Evolutionary conservation across 768 basidiomycete genomes (phyloP).

Genomic region (Cubamyces lactineus): DNA sequence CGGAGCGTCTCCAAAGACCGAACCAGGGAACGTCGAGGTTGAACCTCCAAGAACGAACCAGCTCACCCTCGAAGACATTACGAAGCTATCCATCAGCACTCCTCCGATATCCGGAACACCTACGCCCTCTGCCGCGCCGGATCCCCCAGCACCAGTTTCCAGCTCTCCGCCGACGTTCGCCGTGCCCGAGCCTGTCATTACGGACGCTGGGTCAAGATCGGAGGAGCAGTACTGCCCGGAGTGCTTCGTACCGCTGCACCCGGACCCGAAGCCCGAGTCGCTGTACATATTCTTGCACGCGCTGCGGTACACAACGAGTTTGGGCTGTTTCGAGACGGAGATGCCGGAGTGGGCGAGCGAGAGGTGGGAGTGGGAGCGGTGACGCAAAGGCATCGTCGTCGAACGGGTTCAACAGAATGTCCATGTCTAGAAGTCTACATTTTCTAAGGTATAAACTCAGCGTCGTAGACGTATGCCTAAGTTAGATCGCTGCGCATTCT

Average conservation of each 20-base stretch:
- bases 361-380: constrained; percentile 66
- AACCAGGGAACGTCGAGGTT: neutral
- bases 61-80: constrained; percentile 54
- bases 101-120: constrained; percentile 16
- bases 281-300: constrained; percentile 97
- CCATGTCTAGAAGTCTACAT: too few species aligned
- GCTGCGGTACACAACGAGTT: constrained; percentile 75
- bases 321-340: constrained; percentile 83
- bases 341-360: constrained; percentile 89
- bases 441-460: too few species aligned
- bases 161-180: neutral
- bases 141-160: neutral
- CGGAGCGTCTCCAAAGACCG: neutral
- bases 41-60: constrained; percentile 36
- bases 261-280: constrained; percentile 90
- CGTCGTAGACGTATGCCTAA: too few species aligned
- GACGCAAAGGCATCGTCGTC: neutral
- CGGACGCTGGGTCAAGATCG: constrained; percentile 16
- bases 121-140: constrained; percentile 33
- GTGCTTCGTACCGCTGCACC: constrained; percentile 91
- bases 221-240: constrained; percentile 75
- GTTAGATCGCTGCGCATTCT: neutral
- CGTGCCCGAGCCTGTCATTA: constrained; percentile 10
- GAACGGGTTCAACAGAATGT: neutral
- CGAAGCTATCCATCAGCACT: constrained; percentile 26